Evolutionary conservation across 257 asterid species (phyloP).

Genomic region (Craterostigma plantagineum): DNA sequence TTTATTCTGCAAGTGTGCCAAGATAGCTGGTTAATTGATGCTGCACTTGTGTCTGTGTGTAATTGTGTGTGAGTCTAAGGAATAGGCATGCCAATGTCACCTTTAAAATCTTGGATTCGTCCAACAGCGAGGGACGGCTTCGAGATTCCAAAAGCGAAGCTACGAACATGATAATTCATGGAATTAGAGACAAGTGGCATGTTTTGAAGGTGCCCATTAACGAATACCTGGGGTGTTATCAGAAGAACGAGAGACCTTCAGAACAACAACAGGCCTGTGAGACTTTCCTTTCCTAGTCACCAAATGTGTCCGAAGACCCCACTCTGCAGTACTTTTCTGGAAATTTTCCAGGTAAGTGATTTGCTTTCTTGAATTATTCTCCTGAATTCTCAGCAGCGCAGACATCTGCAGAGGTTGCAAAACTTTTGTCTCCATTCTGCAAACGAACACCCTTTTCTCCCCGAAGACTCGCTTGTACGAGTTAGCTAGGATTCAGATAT

Average conservation of each 20-base stretch:
- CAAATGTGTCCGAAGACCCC: conserved; percentile 3
- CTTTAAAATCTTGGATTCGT: conserved; percentile 35
- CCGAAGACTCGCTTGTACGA: no score
- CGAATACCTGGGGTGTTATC: conserved; percentile 50
- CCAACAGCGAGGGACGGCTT: conserved; percentile 19
- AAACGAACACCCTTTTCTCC: no score
- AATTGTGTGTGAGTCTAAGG: no score
- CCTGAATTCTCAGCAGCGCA: no score
- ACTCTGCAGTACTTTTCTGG: no score
- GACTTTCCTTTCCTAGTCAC: conserved; percentile 13
- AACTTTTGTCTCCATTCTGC: no score
- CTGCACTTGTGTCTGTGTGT: conserved; percentile 4
- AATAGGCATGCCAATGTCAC: conserved; percentile 13
- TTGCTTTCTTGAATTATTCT: no score
- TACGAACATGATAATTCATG: conserved; percentile 8
- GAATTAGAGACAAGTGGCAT: not conserved
- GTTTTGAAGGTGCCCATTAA: no score
- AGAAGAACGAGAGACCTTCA: conserved; percentile 47
- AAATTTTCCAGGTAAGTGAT: no score
- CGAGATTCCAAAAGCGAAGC: conserved; percentile 44
- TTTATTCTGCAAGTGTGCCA: conserved; percentile 39
- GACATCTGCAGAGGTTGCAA: no score
- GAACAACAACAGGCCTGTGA: conserved; percentile 10
- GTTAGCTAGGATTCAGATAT: no score
- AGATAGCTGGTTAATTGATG: no score